Percentiles rank a stretch among this genome's conserved stretches.
Evolutionary conservation across 768 basidiomycete genomes (phyloP).

Genomic region (Plicaturopsis crispa): DNA sequence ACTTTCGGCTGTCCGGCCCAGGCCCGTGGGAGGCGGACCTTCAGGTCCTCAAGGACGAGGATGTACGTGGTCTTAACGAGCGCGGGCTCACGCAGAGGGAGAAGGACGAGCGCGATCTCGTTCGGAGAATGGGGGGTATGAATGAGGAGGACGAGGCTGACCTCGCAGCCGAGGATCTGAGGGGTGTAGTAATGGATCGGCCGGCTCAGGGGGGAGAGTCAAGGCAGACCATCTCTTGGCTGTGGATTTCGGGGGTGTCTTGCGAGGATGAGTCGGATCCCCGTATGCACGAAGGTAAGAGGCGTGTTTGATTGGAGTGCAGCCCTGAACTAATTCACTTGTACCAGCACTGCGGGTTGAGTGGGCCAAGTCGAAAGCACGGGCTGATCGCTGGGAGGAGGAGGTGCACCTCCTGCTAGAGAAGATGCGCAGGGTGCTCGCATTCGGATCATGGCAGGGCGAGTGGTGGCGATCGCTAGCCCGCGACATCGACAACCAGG

Average conservation of each 20-base stretch:
- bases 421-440: conserved; percentile 5
- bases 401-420: conserved; percentile 3
- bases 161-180: too few relatives aligned
- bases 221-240: not conserved
- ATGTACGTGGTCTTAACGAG: conserved; percentile 7
- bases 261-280: not conserved
- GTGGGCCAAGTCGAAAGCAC: conserved; percentile 7
- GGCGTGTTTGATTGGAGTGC: not conserved
- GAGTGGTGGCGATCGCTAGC: not conserved
- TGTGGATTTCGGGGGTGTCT: not conserved
- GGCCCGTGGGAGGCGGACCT: conserved; percentile 12
- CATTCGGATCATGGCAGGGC: not conserved
- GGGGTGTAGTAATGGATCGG: not conserved
- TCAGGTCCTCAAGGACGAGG: conserved; percentile 7
- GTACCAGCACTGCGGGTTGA: conserved; percentile 7
- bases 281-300: conserved; percentile 2
- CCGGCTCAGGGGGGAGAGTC: not conserved
- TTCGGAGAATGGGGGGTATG: not conserved
- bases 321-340: not conserved
- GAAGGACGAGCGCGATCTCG: conserved; percentile 1
- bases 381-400: conserved; percentile 7
- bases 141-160: not conserved
- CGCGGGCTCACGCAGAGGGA: conserved; percentile 12
- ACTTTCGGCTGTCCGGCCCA: conserved; percentile 6
- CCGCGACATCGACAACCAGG: not conserved